These are phyloP conservation scores for Geoglossum cookeanum DNA, from an alignment of 2,329 filamentous ascomycete genomes.

Conservation along the genomic window DNA sequence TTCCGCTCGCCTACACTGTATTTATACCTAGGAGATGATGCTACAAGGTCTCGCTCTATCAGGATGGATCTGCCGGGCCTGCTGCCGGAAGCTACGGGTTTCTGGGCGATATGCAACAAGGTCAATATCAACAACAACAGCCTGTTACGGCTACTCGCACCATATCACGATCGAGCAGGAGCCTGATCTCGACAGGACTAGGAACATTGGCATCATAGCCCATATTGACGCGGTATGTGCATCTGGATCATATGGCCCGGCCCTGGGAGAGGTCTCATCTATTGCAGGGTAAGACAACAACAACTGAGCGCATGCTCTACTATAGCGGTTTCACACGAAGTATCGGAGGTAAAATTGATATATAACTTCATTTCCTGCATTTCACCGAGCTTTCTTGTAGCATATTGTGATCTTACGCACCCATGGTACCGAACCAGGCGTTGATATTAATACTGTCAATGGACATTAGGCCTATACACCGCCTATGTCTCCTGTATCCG, in stretches of 20 bases:
- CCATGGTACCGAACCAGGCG: too few species aligned
- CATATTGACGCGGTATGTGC: conserved; percentile 70
- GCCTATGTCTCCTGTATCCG: not conserved
- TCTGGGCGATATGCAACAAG: not conserved
- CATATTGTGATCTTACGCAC: not conserved
- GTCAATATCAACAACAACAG: not conserved
- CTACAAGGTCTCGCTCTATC: not conserved
- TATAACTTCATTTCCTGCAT: not conserved
- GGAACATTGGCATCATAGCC: conserved; percentile 96
- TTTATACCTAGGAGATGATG: not conserved
- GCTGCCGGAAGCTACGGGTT: conserved; percentile 9
- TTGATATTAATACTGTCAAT: not conserved
- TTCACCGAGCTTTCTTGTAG: not conserved
- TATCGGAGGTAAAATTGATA: conserved; percentile 41
- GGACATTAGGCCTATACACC: not conserved
- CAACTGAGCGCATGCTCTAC: conserved; percentile 96
- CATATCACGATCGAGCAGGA: not conserved
- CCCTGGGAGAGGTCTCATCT: not conserved
- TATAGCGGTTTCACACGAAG: conserved; percentile 79
- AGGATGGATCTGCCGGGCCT: conserved; percentile 18
- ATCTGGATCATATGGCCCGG: not conserved
- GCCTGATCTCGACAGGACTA: conserved; percentile 38
- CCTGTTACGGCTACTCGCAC: not conserved
- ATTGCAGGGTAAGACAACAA: conserved; percentile 74
- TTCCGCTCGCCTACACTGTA: not conserved